phyloP scores from a whole-genome alignment of 192 early-diverging fungal genomes.

The Coemansia sp. region DNA sequence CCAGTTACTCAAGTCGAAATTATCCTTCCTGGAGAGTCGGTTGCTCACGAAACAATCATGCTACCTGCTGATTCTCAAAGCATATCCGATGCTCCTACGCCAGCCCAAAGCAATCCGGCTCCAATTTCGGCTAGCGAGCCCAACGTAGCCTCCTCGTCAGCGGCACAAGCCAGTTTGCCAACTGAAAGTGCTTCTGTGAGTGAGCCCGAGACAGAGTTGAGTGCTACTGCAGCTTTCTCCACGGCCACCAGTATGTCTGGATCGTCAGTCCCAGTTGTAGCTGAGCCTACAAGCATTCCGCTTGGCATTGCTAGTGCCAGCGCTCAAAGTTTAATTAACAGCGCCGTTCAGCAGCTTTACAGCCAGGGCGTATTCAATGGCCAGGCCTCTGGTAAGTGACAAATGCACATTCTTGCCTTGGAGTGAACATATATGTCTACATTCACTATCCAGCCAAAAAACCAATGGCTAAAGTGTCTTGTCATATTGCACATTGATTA shows the following conservation, averaged over 20 bases:
- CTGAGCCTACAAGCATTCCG: constrained; percentile 7
- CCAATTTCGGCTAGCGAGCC: constrained; percentile 4
- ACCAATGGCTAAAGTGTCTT: not conserved
- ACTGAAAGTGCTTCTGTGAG: not conserved
- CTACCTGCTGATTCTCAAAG: constrained; percentile 13
- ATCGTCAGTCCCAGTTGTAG: constrained; percentile 4
- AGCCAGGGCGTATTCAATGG: constrained; percentile 6
- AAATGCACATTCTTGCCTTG: not conserved
- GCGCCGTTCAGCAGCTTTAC: not conserved
- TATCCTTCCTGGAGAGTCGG: constrained; percentile 45
- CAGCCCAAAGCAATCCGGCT: not conserved
- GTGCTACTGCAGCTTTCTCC: not conserved
- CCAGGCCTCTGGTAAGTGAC: constrained; percentile 6
- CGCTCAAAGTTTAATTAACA: not conserved
- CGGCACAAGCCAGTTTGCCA: not conserved
- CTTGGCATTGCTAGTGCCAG: constrained; percentile 6
- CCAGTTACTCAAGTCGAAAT: constrained; percentile 48
- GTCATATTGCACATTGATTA: not conserved
- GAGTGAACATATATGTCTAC: not conserved
- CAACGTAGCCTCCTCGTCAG: not conserved
- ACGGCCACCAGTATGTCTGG: not conserved
- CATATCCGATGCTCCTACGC: not conserved
- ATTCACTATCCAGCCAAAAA: not conserved
- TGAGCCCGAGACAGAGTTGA: not conserved
- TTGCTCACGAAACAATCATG: constrained; percentile 38